phyloP scores from a whole-genome alignment of 495 filamentous ascomycete genomes.

The Xeromyces bisporus region DNA sequence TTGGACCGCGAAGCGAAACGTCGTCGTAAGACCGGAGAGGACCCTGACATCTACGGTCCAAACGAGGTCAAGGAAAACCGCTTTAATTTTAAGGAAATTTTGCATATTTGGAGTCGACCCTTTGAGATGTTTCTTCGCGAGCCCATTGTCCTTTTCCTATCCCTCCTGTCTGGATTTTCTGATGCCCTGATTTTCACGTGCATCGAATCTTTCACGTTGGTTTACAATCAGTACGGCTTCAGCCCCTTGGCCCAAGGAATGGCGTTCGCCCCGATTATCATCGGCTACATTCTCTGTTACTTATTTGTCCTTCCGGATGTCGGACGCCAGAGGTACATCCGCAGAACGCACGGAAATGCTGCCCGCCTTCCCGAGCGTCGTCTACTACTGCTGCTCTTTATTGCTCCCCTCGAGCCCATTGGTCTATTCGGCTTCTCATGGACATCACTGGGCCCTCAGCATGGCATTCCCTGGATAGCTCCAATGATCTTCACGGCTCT shows the following conservation, averaged over 20 bases:
- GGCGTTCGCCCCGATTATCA: constrained; percentile 34
- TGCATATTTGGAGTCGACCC: constrained; percentile 40
- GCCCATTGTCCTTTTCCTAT: constrained; percentile 45
- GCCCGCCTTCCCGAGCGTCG: constrained; percentile 34
- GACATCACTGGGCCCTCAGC: constrained; percentile 36
- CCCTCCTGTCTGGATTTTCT: constrained; percentile 46
- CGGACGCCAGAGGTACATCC: constrained; percentile 21
- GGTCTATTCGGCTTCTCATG: constrained; percentile 47
- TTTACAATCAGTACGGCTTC: constrained; percentile 42
- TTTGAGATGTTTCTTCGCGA: constrained; percentile 54
- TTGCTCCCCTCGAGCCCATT: constrained; percentile 39
- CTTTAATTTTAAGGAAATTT: constrained; percentile 30
- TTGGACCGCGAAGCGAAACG: constrained; percentile 43
- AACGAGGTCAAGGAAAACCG: constrained; percentile 30
- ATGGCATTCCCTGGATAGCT: constrained; percentile 38
- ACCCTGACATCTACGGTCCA: constrained; percentile 32
- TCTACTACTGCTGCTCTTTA: constrained; percentile 31
- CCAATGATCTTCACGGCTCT: constrained; percentile 36
- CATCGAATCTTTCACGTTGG: constrained; percentile 39
- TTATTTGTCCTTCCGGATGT: constrained; percentile 41
- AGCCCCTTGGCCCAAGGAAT: constrained; percentile 30
- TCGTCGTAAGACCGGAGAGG: constrained; percentile 31
- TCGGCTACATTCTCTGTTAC: constrained; percentile 47
- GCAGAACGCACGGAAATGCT: constrained; percentile 17
- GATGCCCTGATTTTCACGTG: constrained; percentile 57